These are phyloP conservation scores for Backusella macrospora DNA, from an alignment of 192 early-diverging fungal species.

Conservation along the genomic window DNA sequence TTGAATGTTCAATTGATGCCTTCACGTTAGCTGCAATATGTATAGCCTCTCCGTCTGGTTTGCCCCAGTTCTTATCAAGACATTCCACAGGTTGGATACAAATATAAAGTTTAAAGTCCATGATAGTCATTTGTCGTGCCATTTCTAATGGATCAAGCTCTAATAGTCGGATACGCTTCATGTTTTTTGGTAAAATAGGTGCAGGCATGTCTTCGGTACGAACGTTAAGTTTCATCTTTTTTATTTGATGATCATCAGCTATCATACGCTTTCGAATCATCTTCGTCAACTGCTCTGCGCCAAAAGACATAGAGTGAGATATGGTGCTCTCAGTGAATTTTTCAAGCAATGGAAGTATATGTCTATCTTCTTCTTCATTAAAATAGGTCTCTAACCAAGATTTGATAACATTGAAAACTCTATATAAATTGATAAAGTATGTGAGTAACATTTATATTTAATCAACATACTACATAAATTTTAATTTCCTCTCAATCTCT, in stretches of 20 bases:
- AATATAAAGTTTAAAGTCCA: conserved; percentile 78
- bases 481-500: not conserved
- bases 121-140: conserved; percentile 91
- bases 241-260: conserved; percentile 48
- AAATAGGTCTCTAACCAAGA: conserved; percentile 90
- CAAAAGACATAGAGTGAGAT: conserved; percentile 39
- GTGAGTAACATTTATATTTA: not conserved
- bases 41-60: conserved; percentile 51
- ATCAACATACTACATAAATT: not conserved
- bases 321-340: conserved; percentile 32
- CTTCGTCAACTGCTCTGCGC: conserved; percentile 30
- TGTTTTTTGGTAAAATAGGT: conserved; percentile 78
- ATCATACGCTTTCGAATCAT: conserved; percentile 36
- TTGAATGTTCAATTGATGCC: conserved; percentile 81
- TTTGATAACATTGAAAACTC: conserved; percentile 91
- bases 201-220: conserved; percentile 63
- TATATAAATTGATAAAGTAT: not conserved
- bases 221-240: conserved; percentile 66
- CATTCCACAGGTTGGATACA: conserved; percentile 86
- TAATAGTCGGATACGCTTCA: conserved; percentile 76
- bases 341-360: conserved; percentile 20
- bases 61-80: conserved; percentile 85
- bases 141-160: conserved; percentile 91
- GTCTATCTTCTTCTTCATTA: conserved; percentile 70
- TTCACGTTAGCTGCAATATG: conserved; percentile 82